phyloP scores from a whole-genome alignment of 345 rosid species.

The Brassica juncea region DNA sequence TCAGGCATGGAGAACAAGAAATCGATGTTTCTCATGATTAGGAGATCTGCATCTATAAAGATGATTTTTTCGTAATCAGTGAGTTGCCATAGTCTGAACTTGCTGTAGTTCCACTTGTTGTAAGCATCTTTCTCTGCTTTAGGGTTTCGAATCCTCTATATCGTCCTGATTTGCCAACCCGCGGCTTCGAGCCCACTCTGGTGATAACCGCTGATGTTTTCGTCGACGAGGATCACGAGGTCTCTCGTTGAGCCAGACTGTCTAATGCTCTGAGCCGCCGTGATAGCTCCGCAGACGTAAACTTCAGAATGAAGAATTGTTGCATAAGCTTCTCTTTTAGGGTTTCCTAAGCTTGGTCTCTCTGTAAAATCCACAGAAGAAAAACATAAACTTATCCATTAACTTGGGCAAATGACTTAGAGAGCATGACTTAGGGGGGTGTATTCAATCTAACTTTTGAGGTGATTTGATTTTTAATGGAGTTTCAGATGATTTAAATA shows the following conservation, averaged over 20 bases:
- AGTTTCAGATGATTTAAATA: no score
- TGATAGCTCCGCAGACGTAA: slow-evolving; percentile 92
- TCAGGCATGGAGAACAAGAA: slow-evolving; percentile 88
- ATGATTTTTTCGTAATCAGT: slow-evolving; percentile 91
- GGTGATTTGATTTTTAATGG: no score
- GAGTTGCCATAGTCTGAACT: slow-evolving; percentile 91
- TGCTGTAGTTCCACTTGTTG: slow-evolving; percentile 99
- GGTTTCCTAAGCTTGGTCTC: slow-evolving; percentile 54
- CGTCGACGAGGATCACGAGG: slow-evolving; percentile 88
- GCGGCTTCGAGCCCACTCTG: slow-evolving; percentile 88
- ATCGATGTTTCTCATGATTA: slow-evolving; percentile 83
- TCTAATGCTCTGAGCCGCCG: slow-evolving; percentile 91
- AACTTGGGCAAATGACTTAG: neutral
- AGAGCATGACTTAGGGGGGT: no score
- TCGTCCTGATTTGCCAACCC: slow-evolving; percentile 85
- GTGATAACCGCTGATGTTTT: slow-evolving; percentile 69
- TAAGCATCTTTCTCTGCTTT: slow-evolving; percentile 96
- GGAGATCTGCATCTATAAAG: slow-evolving; percentile 88
- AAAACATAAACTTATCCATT: neutral
- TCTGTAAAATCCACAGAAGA: slow-evolving; percentile 42
- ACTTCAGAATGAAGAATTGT: slow-evolving; percentile 89
- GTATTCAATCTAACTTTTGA: no score
- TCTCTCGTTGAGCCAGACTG: slow-evolving; percentile 86
- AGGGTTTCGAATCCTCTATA: slow-evolving; percentile 88
- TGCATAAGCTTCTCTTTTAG: slow-evolving; percentile 82